Percentiles rank a stretch among this genome's conserved stretches.
phyloP scores from a whole-genome alignment of 2,329 filamentous ascomycete species.

The Raffaelea ambrosiae region DNA sequence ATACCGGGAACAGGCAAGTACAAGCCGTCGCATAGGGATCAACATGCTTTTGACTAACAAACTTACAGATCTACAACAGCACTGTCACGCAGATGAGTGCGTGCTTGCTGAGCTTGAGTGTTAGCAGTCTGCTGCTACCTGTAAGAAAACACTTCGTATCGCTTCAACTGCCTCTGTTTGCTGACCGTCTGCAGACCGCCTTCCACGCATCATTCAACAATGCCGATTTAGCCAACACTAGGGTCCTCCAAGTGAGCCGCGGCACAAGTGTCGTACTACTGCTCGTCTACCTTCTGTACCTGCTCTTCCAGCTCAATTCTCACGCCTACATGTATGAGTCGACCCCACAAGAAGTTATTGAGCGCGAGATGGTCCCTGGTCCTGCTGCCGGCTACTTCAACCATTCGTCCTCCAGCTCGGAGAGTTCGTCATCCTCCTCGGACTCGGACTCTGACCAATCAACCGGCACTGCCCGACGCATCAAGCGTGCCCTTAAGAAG shows the following conservation, averaged over 20 bases:
- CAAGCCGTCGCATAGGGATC: conserved; percentile 1
- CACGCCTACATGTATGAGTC: conserved; percentile 61
- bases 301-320: conserved; percentile 68
- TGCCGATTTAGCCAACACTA: conserved; percentile 42
- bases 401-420: conserved; percentile 33
- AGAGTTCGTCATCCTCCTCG: conserved; percentile 48
- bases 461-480: conserved; percentile 45
- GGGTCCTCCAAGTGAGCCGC: conserved; percentile 65
- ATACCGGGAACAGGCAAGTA: conserved; percentile 50
- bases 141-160: not conserved
- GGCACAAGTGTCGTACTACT: conserved; percentile 70
- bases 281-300: conserved; percentile 63
- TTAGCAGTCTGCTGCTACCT: conserved; percentile 27
- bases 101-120: conserved; percentile 58
- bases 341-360: conserved; percentile 59
- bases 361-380: conserved; percentile 55
- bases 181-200: conserved; percentile 24
- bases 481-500: conserved; percentile 53
- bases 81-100: conserved; percentile 68
- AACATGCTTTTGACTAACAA: conserved; percentile 1
- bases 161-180: too few relatives aligned
- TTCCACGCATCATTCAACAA: conserved; percentile 64
- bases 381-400: conserved; percentile 59
- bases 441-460: conserved; percentile 39
- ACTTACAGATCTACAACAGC: conserved; percentile 54